Conservation (phyloP, 2,329 filamentous ascomycete species). For the Cordyceps cicadae region DNA sequence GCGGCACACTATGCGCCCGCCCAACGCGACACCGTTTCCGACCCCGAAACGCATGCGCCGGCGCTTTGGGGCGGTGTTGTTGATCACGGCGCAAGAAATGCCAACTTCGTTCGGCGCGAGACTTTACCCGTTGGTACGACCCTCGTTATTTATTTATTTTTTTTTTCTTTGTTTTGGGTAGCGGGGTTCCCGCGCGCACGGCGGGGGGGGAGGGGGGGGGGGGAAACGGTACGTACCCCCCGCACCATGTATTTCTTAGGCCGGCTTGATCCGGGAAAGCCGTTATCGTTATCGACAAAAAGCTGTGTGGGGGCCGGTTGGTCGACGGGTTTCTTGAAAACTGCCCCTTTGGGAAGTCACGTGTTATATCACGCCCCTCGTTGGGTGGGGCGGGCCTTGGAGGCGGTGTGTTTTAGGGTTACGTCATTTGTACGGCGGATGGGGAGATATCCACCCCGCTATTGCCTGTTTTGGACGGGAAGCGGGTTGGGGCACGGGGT, state of each 20-base stretch:
- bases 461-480: background rate
- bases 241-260: background rate
- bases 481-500: background rate
- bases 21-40: background rate
- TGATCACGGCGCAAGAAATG: background rate
- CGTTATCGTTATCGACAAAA: constrained; percentile 11
- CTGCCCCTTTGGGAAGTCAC: constrained; percentile 7
- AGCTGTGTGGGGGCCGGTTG: background rate
- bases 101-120: background rate
- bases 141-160: too few relatives aligned
- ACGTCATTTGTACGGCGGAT: constrained; percentile 4
- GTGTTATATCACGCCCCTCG: background rate
- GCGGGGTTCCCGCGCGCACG: constrained; percentile 1
- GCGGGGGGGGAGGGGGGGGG: background rate
- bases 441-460: background rate
- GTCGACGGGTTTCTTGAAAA: background rate
- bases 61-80: background rate
- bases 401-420: background rate
- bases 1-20: background rate
- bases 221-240: background rate
- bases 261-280: constrained; percentile 8
- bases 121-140: background rate
- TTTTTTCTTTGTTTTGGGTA: background rate
- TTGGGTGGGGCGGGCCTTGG: background rate
- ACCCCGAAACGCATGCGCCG: background rate